Evolutionary conservation across 192 early-diverging fungal genomes (phyloP), one percentile per base, ranked within the genome.

Genomic region (Coemansia aciculifera): DNA sequence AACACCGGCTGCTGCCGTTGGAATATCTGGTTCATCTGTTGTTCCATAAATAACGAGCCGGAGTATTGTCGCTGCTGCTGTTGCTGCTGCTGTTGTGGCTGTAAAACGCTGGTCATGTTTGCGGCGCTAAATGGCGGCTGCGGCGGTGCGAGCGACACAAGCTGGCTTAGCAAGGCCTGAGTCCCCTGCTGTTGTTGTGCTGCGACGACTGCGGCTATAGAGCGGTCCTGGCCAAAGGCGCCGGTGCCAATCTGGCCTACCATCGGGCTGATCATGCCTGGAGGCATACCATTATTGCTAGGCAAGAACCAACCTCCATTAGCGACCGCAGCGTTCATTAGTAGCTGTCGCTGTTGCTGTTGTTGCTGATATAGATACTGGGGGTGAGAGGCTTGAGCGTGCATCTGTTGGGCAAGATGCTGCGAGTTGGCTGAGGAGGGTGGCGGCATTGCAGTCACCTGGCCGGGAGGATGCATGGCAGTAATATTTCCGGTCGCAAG

Each of bases 351-450:
- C n/a, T 39, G 38, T 32, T 60, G 63, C 29, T 61, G 63, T 52
- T 62, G 68, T 54, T 65, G 73, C 29, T 81, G 78, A 32, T 75
- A 67, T 17, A 67, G 23, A 54, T 54, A 54, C 29, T 54, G 51
- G 24, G 51, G 27, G 51, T 54, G 51, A 12, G 51, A 54, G 51
- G 51, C 51, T 54, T 54, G 51, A 10, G 51, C 27, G 51, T 48
- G 63, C 29, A 51, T 44, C 23, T 65, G 63, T 12, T 63, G 63
- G 27, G 42, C 42, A 15, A 46, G 63, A 8, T 64, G 63, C 42
- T 64, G 62, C 0, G 38, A 44, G 24, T 39, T 43, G 13, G 27
- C 44, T 49, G 48, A 49, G 19, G 27, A 13, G 44, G 43, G 63
- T 17, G 63, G 63, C 63, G 31, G 40, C 23, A 46, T 42, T 42